Percentiles rank a stretch among this genome's conserved stretches.
Conservation (phyloP, 306 rosid species). For the Gastrolobium villosum region DNA sequence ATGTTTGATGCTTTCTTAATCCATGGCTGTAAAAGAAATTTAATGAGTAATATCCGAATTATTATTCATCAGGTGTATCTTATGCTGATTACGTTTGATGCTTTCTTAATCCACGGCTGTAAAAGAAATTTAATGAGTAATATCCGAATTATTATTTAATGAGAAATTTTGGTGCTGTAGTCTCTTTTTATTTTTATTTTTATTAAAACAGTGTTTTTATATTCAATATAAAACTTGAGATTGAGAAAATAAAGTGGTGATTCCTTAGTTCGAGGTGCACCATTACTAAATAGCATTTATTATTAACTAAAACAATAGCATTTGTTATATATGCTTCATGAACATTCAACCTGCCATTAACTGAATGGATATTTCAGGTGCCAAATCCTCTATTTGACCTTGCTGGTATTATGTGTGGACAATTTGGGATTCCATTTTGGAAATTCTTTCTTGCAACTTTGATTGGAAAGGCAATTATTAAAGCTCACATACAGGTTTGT, state of each 20-base stretch:
- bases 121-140: conserved; percentile 3
- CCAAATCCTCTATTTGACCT: conserved; percentile 99
- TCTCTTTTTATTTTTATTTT: neutral
- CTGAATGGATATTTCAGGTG: conserved; percentile 65
- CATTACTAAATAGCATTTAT: neutral
- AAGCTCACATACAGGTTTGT: conserved; percentile 97
- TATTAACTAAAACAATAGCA: neutral
- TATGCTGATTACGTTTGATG: neutral
- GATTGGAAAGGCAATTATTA: conserved; percentile 94
- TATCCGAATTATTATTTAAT: neutral
- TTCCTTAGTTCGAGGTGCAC: conserved; percentile 3
- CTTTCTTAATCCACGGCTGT: neutral
- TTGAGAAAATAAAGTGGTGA: conserved; percentile 8
- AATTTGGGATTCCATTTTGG: conserved; percentile 94
- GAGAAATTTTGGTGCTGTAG: neutral
- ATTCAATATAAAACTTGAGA: neutral
- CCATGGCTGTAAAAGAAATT: neutral
- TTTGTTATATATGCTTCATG: neutral
- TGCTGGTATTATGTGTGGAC: conserved; percentile 99
- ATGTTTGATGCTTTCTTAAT: neutral
- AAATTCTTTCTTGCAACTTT: conserved; percentile 85
- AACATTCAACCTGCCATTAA: conserved; percentile 32
- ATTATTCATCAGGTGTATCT: neutral
- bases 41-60: neutral
- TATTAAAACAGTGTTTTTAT: neutral